These are phyloP conservation scores for Penicillium aurantiogriseum DNA, from an alignment of 2,329 filamentous ascomycete species.

Conservation along the genomic window DNA sequence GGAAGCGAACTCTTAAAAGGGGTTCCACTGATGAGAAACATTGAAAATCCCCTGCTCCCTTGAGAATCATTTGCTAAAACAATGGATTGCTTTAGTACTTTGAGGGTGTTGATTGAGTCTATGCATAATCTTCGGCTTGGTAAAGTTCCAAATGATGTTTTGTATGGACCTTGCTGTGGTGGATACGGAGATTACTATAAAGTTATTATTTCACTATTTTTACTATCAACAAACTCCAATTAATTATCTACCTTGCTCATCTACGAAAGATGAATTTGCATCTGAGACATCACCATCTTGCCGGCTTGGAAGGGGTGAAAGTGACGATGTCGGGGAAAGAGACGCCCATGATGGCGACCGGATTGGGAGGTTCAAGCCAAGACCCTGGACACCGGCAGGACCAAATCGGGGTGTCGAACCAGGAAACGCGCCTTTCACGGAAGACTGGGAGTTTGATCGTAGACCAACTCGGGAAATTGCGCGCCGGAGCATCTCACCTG, in stretches of 20 bases:
- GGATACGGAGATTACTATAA: background rate
- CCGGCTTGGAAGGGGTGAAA: slow-evolving; percentile 19
- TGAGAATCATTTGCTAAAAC: background rate
- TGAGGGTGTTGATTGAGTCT: background rate
- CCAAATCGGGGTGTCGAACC: slow-evolving; percentile 18
- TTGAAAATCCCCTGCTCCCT: background rate
- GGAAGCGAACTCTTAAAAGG: background rate
- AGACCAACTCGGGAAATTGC: slow-evolving; percentile 44
- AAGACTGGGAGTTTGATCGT: slow-evolving; percentile 12
- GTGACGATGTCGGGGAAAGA: slow-evolving; percentile 30
- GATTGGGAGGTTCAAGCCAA: slow-evolving; percentile 35
- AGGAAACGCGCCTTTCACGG: slow-evolving; percentile 19
- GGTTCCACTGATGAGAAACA: background rate
- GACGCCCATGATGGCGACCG: slow-evolving; percentile 36
- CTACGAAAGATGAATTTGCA: slow-evolving; percentile 12
- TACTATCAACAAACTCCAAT: background rate
- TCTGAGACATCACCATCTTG: slow-evolving; percentile 20
- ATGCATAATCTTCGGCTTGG: background rate
- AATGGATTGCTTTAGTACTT: background rate
- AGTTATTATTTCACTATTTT: background rate
- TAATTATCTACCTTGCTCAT: slow-evolving; percentile 16
- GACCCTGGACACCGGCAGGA: slow-evolving; percentile 31
- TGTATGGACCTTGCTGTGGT: background rate
- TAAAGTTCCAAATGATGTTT: background rate
- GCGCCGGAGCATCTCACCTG: slow-evolving; percentile 68